Base-by-base conservation (phyloP, 176 grass and related monocot genomes). In the Elaeis guineensis region DNA sequence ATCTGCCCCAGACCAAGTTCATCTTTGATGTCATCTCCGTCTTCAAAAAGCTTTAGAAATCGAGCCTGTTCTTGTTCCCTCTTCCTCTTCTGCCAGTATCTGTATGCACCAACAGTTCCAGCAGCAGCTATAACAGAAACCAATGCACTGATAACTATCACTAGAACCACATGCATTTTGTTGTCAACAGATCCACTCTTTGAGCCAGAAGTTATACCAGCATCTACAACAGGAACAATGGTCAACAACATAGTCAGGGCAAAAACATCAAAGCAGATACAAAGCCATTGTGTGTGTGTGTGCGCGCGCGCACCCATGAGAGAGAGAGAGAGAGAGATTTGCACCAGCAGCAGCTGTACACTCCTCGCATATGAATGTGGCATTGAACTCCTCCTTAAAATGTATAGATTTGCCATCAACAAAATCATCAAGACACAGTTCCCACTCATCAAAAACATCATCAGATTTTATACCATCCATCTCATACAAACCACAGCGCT, bases 401-500 rank as follows among this genome's bases (percentile, higher is more conserved):
- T 65, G 62, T n/a, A 51, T 22, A 16, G 21, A 24, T 65, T 25
- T 25, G 3, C 62, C 62, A 65, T 50, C 24, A 4, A 51, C 3
- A 25, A 65, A 65, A 65, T 65, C 62, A 65, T 51, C 62, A 5
- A 18, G 21, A 22, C 62, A 65, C 22, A 65, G 49, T 21, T 65
- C 62, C 62, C 62, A 65, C 16, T 65, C 62, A 51, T 65, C 62
- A 25, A 65, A 51, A 21, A 65, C 21, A 51, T 65, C 62, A 65
- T 65, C 62, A 9, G 62, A 17, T 51, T 65, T 51, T 65, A 65
- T 21, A 17, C 48, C 26, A 21, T 65, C 48, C 7, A 25, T 51
- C 62, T 65, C 62, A 52, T 65, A 65, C 62, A 65, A n/a, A 51
- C 62, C 62, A 7, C 62, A 65, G 23, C 62, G 44, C 48, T 65